Evolutionary conservation across 2,329 filamentous ascomycete genomes (phyloP), one percentile per base, ranked within the genome.

Genomic region (Paecilomyces niveus): DNA sequence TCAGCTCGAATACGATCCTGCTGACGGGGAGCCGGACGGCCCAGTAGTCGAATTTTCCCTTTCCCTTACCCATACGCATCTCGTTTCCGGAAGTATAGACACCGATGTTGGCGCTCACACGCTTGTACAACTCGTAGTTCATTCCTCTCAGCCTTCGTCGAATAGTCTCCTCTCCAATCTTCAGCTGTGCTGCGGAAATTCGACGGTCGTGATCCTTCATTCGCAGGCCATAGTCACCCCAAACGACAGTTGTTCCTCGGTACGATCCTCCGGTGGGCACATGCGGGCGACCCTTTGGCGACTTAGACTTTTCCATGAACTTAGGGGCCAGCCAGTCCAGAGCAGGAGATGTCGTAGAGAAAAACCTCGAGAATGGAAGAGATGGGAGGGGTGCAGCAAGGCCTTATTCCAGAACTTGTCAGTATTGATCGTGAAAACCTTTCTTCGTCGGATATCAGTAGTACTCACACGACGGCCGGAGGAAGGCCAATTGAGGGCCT

Each of bases 41-140:
- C 94, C 94, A 99, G 72, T 96, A 90, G 73, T 99, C 94, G 72
- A 99, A 97, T 62, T 88, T 89, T 67, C 94, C 94, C 75, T 99
- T 99, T 77, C 94, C 94, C 78, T 97, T 99, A 74, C 94, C 94
- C 95, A 99, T 99, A 84, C 94, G 89, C 74, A 91, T 89, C 78
- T 99, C 94, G 70, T 97, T 99, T 59, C 94, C 94, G 74, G 89
- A 94, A 59, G 91, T 88, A 75, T 94, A 99, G 22, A 99, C 95
- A 71, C 93, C 94, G 65, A 97, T 89, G 71, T 96, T 96, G 64
- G 92, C 94, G 67, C 86, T 87, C 56, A 97, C 88, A 62, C 94
- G 85, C 79, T 91, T 96, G 78, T 96, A 99, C 53, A 99, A 75
- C 58, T 91, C 86, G 75, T 95, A 99, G 70, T 92, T 91, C 82